Evolutionary conservation across 1,284 basidiomycete species (phyloP).

Genomic region (Ceratobasidium sp.): DNA sequence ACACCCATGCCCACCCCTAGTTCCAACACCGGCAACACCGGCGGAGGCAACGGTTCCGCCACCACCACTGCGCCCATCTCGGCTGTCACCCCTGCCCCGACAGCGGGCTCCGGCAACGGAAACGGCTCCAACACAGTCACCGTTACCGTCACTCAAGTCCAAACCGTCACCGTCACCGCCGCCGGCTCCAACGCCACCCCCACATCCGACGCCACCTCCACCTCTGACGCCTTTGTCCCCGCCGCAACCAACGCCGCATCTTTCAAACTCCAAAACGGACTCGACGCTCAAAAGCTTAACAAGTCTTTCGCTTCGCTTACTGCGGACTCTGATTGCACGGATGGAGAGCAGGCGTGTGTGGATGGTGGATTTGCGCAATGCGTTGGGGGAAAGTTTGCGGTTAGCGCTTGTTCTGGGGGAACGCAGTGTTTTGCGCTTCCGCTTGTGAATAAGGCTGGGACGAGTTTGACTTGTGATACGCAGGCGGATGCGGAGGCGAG

Average conservation of each 20-base stretch:
- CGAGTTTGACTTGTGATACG: slow-evolving; percentile 64
- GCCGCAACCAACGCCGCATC: background rate
- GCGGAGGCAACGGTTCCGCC: slow-evolving; percentile 4
- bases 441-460: slow-evolving; percentile 66
- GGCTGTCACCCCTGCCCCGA: background rate
- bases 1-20: no score
- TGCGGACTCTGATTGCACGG: slow-evolving; percentile 51
- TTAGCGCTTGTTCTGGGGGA: slow-evolving; percentile 60
- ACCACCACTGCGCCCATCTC: background rate
- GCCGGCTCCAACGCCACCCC: background rate
- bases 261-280: slow-evolving; percentile 46
- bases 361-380: slow-evolving; percentile 60
- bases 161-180: slow-evolving; percentile 35
- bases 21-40: slow-evolving; percentile 15
- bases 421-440: slow-evolving; percentile 68
- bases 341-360: slow-evolving; percentile 64
- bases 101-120: background rate
- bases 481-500: slow-evolving; percentile 60
- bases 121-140: slow-evolving; percentile 10
- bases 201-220: background rate
- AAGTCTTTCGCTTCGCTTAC: slow-evolving; percentile 46
- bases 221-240: background rate
- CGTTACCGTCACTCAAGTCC: slow-evolving; percentile 17
- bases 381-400: slow-evolving; percentile 60
- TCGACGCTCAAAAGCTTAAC: slow-evolving; percentile 47